Evolutionary conservation across 208 protist species (phyloP).

Genomic region (Acanthamoeba royreba): DNA sequence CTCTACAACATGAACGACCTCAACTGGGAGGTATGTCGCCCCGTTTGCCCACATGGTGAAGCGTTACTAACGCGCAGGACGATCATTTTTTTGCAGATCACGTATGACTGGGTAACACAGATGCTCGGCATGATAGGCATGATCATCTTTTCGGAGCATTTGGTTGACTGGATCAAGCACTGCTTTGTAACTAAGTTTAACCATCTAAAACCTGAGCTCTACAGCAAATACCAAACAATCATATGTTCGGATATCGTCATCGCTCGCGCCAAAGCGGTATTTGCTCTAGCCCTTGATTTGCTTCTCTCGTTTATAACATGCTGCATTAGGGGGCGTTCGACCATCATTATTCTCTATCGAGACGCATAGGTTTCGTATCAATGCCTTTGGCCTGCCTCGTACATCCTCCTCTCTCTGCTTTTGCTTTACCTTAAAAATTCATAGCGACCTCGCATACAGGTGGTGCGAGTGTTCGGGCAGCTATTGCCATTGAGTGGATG

Average conservation of each 20-base stretch:
- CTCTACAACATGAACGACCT: constrained; percentile 74
- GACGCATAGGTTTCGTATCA: constrained; percentile 7
- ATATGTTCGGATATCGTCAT: constrained; percentile 60
- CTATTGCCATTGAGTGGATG: neutral
- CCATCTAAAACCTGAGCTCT: constrained; percentile 77
- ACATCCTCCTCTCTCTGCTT: neutral
- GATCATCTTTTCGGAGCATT: constrained; percentile 74
- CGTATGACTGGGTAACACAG: neutral
- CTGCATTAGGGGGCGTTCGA: neutral
- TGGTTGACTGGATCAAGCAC: constrained; percentile 90
- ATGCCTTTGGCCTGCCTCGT: constrained; percentile 7
- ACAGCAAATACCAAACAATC: constrained; percentile 67
- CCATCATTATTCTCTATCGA: neutral
- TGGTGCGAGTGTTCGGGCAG: neutral
- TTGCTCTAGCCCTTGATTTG: neutral
- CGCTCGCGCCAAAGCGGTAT: neutral
- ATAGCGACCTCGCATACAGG: neutral
- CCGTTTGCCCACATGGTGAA: neutral
- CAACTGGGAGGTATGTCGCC: constrained; percentile 40
- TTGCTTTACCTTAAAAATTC: neutral
- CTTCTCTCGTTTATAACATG: neutral
- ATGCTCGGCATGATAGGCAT: constrained; percentile 48
- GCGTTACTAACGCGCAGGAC: neutral
- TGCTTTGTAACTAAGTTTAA: constrained; percentile 90
- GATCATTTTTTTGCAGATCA: neutral